Conservation (phyloP, 148 eudicot genomes). For the Rhododendron ferrugineum region DNA sequence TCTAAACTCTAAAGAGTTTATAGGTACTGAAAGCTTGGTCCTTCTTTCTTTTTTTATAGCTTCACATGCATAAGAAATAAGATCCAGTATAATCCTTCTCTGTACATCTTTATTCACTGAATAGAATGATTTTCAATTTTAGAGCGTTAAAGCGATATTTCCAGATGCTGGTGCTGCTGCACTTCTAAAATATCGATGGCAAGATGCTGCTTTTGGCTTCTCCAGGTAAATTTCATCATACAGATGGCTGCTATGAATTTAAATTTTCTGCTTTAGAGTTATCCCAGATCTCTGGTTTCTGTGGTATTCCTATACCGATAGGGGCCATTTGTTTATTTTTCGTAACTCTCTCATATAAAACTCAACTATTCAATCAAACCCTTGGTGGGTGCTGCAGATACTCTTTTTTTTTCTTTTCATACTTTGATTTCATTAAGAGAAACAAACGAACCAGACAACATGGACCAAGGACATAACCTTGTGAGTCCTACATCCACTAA, state of each 20-base stretch:
- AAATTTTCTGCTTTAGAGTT: background rate
- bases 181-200: conserved; percentile 82
- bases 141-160: conserved; percentile 92
- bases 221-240: conserved; percentile 51
- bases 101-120: background rate
- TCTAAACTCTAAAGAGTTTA: background rate
- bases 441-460: background rate
- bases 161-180: conserved; percentile 99
- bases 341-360: background rate
- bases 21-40: background rate
- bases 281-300: background rate
- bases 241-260: background rate
- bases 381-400: background rate
- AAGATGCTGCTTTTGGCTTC: conserved; percentile 82
- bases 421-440: background rate
- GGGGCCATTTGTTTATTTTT: background rate
- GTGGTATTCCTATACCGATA: background rate
- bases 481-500: background rate
- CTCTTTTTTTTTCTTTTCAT: background rate
- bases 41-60: background rate
- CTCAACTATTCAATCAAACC: background rate
- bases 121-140: conserved; percentile 15
- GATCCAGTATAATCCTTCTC: background rate
- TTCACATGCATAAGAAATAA: background rate
- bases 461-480: background rate